phyloP scores from a whole-genome alignment of 441 rosid genomes.

The Erysimum cheiri region DNA sequence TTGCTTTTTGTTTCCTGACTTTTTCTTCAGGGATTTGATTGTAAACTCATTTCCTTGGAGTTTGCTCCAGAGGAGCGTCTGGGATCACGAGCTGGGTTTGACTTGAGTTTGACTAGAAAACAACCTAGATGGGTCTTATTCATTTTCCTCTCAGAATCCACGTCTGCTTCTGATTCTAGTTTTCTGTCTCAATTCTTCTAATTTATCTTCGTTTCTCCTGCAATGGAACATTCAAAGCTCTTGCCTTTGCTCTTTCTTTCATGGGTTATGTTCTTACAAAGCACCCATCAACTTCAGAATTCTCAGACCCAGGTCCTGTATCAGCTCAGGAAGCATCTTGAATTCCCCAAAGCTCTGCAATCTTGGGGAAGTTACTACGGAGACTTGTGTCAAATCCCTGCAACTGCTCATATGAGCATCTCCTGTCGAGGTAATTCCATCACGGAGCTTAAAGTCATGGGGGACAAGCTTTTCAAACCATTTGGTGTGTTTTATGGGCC shows the following conservation, averaged over 20 bases:
- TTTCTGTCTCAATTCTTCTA: slow-evolving; percentile 28
- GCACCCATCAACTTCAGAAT: slow-evolving; percentile 61
- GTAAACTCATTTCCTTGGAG: slow-evolving; percentile 26
- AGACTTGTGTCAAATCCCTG: slow-evolving; percentile 69
- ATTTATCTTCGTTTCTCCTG: slow-evolving; percentile 5
- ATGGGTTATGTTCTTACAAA: slow-evolving; percentile 53
- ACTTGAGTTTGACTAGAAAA: slow-evolving; percentile 33
- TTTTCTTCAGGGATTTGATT: slow-evolving; percentile 9
- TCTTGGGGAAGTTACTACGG: slow-evolving; percentile 68
- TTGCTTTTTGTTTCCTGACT: slow-evolving; percentile 9
- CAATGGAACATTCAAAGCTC: slow-evolving; percentile 53
- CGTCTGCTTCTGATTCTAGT: slow-evolving; percentile 33
- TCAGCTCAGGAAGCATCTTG: slow-evolving; percentile 84
- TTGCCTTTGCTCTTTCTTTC: slow-evolving; percentile 50
- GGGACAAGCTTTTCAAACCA: slow-evolving; percentile 69
- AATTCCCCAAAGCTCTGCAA: slow-evolving; percentile 73
- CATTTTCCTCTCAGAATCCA: slow-evolving; percentile 36
- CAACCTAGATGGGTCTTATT: slow-evolving; percentile 39
- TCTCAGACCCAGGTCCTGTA: slow-evolving; percentile 68
- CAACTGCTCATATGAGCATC: slow-evolving; percentile 63
- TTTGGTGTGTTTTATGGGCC: slow-evolving; percentile 59
- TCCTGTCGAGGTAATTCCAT: slow-evolving; percentile 66
- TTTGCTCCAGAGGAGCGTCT: slow-evolving; percentile 33
- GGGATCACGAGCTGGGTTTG: slow-evolving; percentile 44
- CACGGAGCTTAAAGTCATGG: slow-evolving; percentile 82